A percentile compares a stretch with the other conserved stretches of the same genome.
These are phyloP conservation scores for Calocybe indica DNA, from an alignment of 768 basidiomycete species.

Conservation along the genomic window DNA sequence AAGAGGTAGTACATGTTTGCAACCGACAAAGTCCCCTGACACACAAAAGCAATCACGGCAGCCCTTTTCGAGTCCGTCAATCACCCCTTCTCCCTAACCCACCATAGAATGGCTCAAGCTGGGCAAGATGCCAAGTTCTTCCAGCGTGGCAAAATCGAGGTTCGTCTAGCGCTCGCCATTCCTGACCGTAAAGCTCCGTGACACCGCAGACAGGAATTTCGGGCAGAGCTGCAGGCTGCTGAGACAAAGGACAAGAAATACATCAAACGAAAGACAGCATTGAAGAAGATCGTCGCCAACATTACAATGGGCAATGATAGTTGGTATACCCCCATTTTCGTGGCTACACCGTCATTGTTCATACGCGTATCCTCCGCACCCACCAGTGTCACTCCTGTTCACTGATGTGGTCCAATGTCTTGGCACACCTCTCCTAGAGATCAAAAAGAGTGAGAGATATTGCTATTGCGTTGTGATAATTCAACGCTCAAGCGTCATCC, in stretches of 20 bases:
- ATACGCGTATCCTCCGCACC: conserved; percentile 3
- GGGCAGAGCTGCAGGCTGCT: conserved; percentile 84
- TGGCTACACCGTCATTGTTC: conserved; percentile 14
- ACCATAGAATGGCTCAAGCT: conserved; percentile 38
- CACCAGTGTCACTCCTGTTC: conserved; percentile 86
- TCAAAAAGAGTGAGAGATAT: conserved; percentile 91
- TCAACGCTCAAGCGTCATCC: conserved; percentile 1
- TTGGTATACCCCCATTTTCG: conserved; percentile 41
- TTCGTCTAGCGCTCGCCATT: conserved; percentile 20
- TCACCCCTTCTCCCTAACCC: too few relatives aligned
- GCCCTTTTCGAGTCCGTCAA: not conserved
- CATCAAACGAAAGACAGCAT: conserved; percentile 83
- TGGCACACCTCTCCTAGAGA: conserved; percentile 91
- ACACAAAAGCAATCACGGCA: not conserved
- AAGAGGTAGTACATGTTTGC: too few relatives aligned
- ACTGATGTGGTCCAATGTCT: conserved; percentile 94
- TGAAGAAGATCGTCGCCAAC: conserved; percentile 98
- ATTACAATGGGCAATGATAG: conserved; percentile 99
- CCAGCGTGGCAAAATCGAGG: conserved; percentile 88
- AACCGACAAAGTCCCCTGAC: not conserved
- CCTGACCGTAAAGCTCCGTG: not conserved
- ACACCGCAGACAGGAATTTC: conserved; percentile 60
- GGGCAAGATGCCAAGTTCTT: conserved; percentile 93
- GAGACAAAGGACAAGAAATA: conserved; percentile 97
- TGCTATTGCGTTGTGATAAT: not conserved